Percentiles rank a stretch among this genome's conserved stretches.
Conservation (phyloP, 768 basidiomycete genomes). For the Coprinellus micaceus region DNA sequence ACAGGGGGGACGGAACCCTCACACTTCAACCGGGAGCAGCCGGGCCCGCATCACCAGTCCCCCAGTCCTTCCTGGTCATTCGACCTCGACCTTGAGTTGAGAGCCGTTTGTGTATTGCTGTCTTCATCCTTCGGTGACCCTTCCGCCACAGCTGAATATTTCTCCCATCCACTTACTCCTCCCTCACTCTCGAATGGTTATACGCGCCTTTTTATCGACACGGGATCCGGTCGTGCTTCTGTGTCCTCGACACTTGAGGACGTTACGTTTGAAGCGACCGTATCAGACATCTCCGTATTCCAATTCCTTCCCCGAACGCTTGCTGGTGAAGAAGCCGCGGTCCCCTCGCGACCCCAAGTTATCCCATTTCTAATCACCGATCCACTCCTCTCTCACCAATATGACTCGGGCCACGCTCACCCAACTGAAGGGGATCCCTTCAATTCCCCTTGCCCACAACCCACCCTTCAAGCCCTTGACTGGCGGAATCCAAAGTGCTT, state of each 20-base stretch:
- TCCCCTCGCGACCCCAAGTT: constrained; percentile 22
- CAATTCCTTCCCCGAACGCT: constrained; percentile 35
- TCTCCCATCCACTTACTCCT: constrained; percentile 56
- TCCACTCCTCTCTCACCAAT: constrained; percentile 57
- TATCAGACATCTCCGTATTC: constrained; percentile 57
- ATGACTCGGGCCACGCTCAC: constrained; percentile 41
- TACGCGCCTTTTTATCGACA: constrained; percentile 50
- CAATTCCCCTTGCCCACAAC: constrained; percentile 31
- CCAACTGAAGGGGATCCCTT: constrained; percentile 24
- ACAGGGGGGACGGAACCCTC: neutral
- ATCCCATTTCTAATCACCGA: constrained; percentile 77
- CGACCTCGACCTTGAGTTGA: neutral
- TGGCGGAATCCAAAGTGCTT: constrained; percentile 51
- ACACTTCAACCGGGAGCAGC: neutral
- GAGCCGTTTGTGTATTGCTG: neutral
- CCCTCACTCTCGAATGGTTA: constrained; percentile 48
- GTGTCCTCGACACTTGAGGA: neutral
- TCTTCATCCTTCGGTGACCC: neutral
- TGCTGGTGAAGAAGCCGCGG: constrained; percentile 16
- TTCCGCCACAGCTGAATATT: constrained; percentile 34
- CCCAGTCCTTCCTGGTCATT: neutral
- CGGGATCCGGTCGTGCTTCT: neutral
- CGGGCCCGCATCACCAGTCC: neutral
- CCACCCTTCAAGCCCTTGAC: constrained; percentile 55
- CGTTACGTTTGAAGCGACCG: neutral